Evolutionary conservation across 2,329 filamentous ascomycete species (phyloP).

Genomic region (Exophiala aquamarina): DNA sequence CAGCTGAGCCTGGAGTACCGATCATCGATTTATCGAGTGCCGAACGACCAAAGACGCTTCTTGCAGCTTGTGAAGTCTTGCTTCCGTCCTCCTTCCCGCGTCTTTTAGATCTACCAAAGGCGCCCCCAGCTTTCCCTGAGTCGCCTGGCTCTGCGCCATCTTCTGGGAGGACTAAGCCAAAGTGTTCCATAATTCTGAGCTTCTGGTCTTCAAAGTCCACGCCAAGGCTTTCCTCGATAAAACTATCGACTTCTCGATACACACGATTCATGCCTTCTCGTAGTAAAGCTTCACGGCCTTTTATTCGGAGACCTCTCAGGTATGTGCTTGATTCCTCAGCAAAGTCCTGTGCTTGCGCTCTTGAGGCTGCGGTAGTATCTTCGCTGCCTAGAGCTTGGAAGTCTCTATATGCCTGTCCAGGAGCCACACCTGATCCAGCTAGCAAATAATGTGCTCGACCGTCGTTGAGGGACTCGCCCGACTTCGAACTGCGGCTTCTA

Average conservation of each 20-base stretch:
- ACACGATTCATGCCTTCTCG: constrained; percentile 87
- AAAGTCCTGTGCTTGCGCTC: constrained; percentile 12
- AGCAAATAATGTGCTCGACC: constrained; percentile 79
- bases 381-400: constrained; percentile 77
- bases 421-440: constrained; percentile 88
- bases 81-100: constrained; percentile 7
- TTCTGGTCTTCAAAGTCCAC: constrained; percentile 96
- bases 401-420: constrained; percentile 80
- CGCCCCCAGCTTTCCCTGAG: constrained; percentile 36
- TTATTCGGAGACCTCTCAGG: constrained; percentile 80
- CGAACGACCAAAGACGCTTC: constrained; percentile 67
- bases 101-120: constrained; percentile 47
- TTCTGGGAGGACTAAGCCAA: constrained; percentile 69
- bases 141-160: constrained; percentile 41
- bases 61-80: constrained; percentile 21
- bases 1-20: constrained; percentile 67
- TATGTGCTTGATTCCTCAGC: constrained; percentile 48
- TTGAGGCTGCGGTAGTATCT: constrained; percentile 30
- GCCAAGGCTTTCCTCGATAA: constrained; percentile 90
- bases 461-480: constrained; percentile 41
- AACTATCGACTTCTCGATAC: constrained; percentile 86
- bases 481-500: constrained; percentile 62
- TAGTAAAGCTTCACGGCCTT: constrained; percentile 89
- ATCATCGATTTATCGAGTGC: constrained; percentile 82
- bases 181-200: constrained; percentile 91